Evolutionary conservation across 2,329 filamentous ascomycete species (phyloP).

Genomic region (Pseudogymnoascus verrucosus): DNA sequence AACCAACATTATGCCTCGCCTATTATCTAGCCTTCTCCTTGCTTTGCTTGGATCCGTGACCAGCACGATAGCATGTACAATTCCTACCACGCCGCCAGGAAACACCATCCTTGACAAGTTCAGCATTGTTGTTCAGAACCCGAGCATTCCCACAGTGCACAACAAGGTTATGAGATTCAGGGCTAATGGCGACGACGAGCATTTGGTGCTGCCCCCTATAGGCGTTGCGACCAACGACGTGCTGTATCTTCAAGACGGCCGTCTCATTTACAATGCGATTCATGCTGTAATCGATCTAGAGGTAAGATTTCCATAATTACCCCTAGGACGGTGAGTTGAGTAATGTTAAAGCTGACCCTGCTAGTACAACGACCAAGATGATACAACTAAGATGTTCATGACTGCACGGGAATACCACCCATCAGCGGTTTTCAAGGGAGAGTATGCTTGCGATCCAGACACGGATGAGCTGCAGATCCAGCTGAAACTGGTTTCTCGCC

Average conservation of each 20-base stretch:
- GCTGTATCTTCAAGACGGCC: slow-evolving; percentile 30
- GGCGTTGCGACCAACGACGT: slow-evolving; percentile 32
- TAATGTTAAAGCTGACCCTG: not conserved
- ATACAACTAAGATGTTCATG: slow-evolving; percentile 42
- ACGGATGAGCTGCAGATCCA: slow-evolving; percentile 34
- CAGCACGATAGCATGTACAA: slow-evolving; percentile 23
- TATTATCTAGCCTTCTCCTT: not conserved
- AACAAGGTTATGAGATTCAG: slow-evolving; percentile 33
- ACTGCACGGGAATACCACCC: slow-evolving; percentile 35
- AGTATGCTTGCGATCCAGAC: slow-evolving; percentile 35
- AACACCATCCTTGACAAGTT: slow-evolving; percentile 31
- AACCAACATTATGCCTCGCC: not conserved
- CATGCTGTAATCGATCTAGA: slow-evolving; percentile 39
- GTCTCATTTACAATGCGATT: slow-evolving; percentile 27
- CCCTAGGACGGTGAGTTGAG: not conserved
- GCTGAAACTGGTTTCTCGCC: slow-evolving; percentile 29
- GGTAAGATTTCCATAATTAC: slow-evolving; percentile 21
- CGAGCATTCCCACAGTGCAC: slow-evolving; percentile 30
- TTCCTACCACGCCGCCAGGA: slow-evolving; percentile 25
- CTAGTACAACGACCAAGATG: slow-evolving; percentile 34
- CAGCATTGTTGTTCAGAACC: slow-evolving; percentile 32
- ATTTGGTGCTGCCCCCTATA: slow-evolving; percentile 32
- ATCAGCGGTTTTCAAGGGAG: slow-evolving; percentile 33
- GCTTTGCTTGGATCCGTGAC: slow-evolving; percentile 19
- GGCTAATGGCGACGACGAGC: slow-evolving; percentile 33